Evolutionary conservation across 179 eudicot species (phyloP).

Genomic region (Gypsophila paniculata): DNA sequence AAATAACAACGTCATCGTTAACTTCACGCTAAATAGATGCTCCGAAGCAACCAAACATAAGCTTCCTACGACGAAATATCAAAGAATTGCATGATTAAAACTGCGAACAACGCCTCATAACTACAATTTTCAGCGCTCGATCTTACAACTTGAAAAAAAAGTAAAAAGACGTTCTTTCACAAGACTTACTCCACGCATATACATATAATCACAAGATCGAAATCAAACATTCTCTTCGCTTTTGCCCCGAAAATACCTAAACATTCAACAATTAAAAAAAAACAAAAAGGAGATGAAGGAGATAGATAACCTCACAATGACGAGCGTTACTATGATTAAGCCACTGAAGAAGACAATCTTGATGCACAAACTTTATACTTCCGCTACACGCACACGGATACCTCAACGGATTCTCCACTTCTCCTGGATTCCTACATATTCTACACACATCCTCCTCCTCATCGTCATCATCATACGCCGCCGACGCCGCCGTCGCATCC

Average conservation of each 20-base stretch:
- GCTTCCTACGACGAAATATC: neutral
- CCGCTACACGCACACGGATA: constrained; percentile 99
- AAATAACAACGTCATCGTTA: constrained; percentile 14
- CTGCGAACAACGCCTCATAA: neutral
- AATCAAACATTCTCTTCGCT: neutral
- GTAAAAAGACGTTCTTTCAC: no score
- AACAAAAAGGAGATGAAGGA: neutral
- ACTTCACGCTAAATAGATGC: neutral
- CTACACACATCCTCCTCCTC: constrained; percentile 93
- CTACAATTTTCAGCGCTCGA: neutral
- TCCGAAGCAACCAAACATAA: neutral
- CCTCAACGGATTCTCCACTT: constrained; percentile 68
- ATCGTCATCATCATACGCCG: constrained; percentile 35
- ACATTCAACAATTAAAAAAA: neutral
- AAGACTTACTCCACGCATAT: neutral
- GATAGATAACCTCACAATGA: constrained; percentile 71
- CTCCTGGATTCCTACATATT: constrained; percentile 94
- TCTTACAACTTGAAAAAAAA: no score
- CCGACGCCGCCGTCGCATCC: constrained; percentile 38
- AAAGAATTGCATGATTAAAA: neutral
- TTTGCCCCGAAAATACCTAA: neutral
- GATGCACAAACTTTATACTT: constrained; percentile 90
- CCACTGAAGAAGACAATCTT: constrained; percentile 98
- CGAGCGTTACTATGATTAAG: constrained; percentile 97
- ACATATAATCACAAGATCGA: neutral